A percentile compares a stretch with the other conserved stretches of the same genome.
These are phyloP conservation scores for Kodamaea laetipori DNA, from an alignment of 805 yeast genomes.

Conservation along the genomic window DNA sequence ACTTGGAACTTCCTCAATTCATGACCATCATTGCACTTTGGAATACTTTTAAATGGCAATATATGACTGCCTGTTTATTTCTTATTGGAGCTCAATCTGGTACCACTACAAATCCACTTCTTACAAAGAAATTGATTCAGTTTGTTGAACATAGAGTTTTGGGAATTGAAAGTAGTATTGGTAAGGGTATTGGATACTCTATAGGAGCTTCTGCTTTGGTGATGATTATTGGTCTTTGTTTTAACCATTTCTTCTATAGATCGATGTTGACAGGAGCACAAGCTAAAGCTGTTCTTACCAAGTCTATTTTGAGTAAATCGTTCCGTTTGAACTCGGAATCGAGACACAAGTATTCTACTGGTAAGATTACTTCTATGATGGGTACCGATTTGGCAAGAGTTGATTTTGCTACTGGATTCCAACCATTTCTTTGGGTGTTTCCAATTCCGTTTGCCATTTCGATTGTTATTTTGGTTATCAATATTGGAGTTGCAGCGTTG, in stretches of 20 bases:
- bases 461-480: conserved; percentile 26
- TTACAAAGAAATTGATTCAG: conserved; percentile 38
- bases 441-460: conserved; percentile 28
- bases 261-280: conserved; percentile 32
- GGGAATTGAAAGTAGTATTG: conserved; percentile 43
- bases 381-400: conserved; percentile 31
- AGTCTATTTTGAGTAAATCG: conserved; percentile 27
- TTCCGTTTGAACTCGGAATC: conserved; percentile 24
- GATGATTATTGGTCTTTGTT: conserved; percentile 26
- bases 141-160: conserved; percentile 34
- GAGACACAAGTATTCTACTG: conserved; percentile 23
- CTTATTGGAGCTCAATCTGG: conserved; percentile 29
- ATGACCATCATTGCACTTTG: conserved; percentile 22
- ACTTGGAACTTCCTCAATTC: conserved; percentile 2
- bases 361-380: conserved; percentile 31
- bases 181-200: conserved; percentile 45
- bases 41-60: conserved; percentile 33
- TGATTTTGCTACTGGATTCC: conserved; percentile 33
- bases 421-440: conserved; percentile 26
- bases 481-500: conserved; percentile 28
- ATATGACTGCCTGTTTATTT: conserved; percentile 22
- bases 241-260: conserved; percentile 27
- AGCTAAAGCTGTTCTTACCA: conserved; percentile 30
- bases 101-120: conserved; percentile 35
- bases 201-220: conserved; percentile 37